Evolutionary conservation across 1,284 basidiomycete genomes (phyloP).

Genomic region (Coniophora puteana): DNA sequence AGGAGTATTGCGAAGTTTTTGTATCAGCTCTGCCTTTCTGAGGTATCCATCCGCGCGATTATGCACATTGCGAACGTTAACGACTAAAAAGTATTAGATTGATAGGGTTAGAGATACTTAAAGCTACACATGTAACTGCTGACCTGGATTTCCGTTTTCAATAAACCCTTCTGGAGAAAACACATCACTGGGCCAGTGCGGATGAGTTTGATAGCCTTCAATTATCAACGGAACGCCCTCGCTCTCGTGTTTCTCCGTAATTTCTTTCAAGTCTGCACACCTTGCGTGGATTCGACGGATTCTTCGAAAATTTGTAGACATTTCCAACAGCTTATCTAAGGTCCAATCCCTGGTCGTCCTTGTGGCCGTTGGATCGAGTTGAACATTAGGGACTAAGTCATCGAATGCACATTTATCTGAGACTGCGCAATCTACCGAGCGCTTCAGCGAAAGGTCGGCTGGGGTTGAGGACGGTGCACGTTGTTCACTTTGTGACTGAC

Average conservation of each 20-base stretch:
- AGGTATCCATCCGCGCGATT: constrained; percentile 43
- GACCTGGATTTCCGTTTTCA: constrained; percentile 33
- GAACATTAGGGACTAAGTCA: too few species aligned
- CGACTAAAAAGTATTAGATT: constrained; percentile 38
- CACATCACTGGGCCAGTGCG: constrained; percentile 46
- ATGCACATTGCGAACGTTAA: constrained; percentile 52
- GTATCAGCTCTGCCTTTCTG: constrained; percentile 42
- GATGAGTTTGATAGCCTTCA: constrained; percentile 48
- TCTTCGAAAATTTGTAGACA: constrained; percentile 22
- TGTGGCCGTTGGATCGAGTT: background rate
- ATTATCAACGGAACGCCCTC: constrained; percentile 60
- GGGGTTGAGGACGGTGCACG: too few species aligned
- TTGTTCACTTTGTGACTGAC: too few species aligned
- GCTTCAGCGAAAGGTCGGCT: too few species aligned
- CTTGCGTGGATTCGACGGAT: constrained; percentile 35
- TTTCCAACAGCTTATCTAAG: constrained; percentile 35
- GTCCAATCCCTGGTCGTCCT: constrained; percentile 50
- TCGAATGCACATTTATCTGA: too few species aligned
- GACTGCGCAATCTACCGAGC: too few species aligned
- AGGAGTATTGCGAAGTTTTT: constrained; percentile 31
- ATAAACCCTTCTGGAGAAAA: constrained; percentile 55
- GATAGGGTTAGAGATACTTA: too few species aligned
- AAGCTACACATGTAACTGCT: too few species aligned
- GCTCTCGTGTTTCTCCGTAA: constrained; percentile 43
- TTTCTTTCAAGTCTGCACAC: constrained; percentile 22